phyloP scores from a whole-genome alignment of 768 basidiomycete genomes.

The Asterophora parasitica region DNA sequence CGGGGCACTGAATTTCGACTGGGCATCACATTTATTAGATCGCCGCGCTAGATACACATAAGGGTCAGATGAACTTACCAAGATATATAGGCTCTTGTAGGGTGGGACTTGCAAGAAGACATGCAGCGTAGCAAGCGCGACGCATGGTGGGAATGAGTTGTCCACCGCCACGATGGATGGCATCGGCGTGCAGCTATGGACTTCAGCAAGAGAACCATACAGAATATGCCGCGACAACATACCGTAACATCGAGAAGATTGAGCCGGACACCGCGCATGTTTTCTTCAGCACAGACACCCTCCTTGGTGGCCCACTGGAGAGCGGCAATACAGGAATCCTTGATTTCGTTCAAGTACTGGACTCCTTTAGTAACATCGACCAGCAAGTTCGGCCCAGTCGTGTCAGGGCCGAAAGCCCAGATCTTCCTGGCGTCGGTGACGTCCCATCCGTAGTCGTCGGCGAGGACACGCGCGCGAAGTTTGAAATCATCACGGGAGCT shows the following conservation, averaged over 20 bases:
- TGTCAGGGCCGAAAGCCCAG: constrained; percentile 99
- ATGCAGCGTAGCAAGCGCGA: constrained; percentile 94
- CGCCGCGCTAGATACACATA: background rate
- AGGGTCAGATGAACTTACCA: constrained; percentile 38
- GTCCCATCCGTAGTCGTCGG: constrained; percentile 97
- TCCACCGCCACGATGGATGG: constrained; percentile 99
- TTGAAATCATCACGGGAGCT: constrained; percentile 97
- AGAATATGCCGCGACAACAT: constrained; percentile 19
- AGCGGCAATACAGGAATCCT: constrained; percentile 98
- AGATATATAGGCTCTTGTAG: constrained; percentile 97
- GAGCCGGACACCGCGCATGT: constrained; percentile 96
- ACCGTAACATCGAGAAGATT: constrained; percentile 96
- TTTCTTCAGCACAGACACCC: constrained; percentile 94
- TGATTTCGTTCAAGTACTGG: constrained; percentile 99
- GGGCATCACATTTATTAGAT: constrained; percentile 2
- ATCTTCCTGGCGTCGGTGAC: constrained; percentile 99
- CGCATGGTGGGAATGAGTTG: constrained; percentile 98
- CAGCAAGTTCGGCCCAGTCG: constrained; percentile 92
- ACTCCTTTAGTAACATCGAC: constrained; percentile 99
- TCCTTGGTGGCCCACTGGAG: constrained; percentile 99
- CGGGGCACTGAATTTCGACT: constrained; percentile 99
- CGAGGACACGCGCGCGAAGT: constrained; percentile 88
- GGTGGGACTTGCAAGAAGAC: constrained; percentile 83
- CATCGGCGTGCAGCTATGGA: constrained; percentile 87
- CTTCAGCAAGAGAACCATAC: constrained; percentile 7